phyloP scores from a whole-genome alignment of 352 stramenopile species.

The Aphanomyces astaci region DNA sequence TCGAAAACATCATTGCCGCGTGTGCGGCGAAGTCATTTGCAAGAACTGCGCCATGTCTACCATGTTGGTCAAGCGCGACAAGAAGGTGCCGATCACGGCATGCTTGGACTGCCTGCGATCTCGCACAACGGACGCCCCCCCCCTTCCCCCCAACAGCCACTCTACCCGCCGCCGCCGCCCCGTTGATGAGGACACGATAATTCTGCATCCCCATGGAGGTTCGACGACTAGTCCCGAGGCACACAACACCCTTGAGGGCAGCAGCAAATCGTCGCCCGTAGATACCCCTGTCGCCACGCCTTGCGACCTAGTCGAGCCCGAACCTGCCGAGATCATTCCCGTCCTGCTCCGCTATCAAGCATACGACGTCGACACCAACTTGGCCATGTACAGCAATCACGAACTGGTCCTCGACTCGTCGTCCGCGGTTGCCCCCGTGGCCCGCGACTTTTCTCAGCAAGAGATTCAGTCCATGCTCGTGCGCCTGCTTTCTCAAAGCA shows the following conservation, averaged over 20 bases:
- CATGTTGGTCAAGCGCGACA: background rate
- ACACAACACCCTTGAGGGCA: background rate
- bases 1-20: slow-evolving; percentile 80
- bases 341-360: slow-evolving; percentile 1
- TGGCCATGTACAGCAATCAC: slow-evolving; percentile 1
- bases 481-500: slow-evolving; percentile 7
- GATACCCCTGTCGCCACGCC: background rate
- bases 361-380: slow-evolving; percentile 14
- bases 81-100: background rate
- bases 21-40: slow-evolving; percentile 82
- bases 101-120: background rate
- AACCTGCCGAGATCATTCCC: background rate
- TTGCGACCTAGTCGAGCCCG: background rate
- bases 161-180: background rate
- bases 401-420: background rate
- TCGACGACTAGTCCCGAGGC: background rate
- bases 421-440: background rate
- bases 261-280: background rate
- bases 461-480: slow-evolving; percentile 16
- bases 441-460: background rate
- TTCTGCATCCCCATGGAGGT: background rate
- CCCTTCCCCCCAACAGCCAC: background rate
- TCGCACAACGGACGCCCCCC: background rate
- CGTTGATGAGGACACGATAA: background rate
- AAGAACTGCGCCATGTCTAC: slow-evolving; percentile 53